Evolutionary conservation across 805 yeast genomes (phyloP), one percentile per base, ranked within the genome.

Genomic region (Ogataea siamensis): DNA sequence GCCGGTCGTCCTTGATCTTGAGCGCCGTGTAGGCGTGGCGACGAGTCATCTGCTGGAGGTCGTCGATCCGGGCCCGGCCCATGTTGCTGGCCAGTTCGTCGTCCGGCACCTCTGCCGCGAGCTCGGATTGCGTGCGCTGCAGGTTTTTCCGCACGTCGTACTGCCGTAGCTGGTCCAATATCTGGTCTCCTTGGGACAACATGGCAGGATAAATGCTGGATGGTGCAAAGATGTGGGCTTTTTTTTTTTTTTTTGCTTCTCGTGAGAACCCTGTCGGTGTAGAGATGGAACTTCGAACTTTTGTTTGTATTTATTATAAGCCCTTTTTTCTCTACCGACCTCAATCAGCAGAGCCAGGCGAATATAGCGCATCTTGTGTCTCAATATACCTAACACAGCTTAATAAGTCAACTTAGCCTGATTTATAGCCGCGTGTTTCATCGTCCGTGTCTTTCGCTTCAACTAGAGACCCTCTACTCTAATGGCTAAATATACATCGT

Each of bases 151-250:
- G 46, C 25, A 50, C 48, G 39, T 62, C 67, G 39, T 57, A 61
- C 34, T 54, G 58, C n/a, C 59, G 53, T 13, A 62, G 50, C 43
- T 62, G 67, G 34, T 55, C 55, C 26, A 62, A 32, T 16, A 62
- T 45, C 41, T 62, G 64, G 37, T 58, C 64, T 1, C 65, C 63
- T 32, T 60, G 65, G 4, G 66, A 57, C 13, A 57, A 36, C 60
- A 59, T 58, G 36, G n/a, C 19, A 6, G 8, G 9, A 5, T 4
- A 11, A 16, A 11, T 7, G 23, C n/a, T n/a, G n/a, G n/a, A n/a
- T 14, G 34, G 40, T 40, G 43, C 29, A 39, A 15, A 35, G 32
- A 24, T 34, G 36, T 28, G 10, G 13, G 11, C 12, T n/a, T 33
- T 17, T 14, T 37, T 22, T 33, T 19, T 26, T 24, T 28, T 30